These are phyloP conservation scores for Silene latifolia DNA, from an alignment of 148 eudicot species.

Conservation along the genomic window DNA sequence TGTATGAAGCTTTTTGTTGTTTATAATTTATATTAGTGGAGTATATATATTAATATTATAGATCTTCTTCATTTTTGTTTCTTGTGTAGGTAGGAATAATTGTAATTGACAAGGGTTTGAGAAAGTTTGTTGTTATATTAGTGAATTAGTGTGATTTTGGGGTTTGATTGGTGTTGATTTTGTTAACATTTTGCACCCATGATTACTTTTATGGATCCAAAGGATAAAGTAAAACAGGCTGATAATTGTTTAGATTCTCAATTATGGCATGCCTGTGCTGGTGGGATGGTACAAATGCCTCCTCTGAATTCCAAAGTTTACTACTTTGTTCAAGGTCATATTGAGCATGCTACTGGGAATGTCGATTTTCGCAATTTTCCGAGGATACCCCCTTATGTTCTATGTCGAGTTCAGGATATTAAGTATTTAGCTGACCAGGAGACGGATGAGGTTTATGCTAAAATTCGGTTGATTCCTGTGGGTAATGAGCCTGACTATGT, in stretches of 20 bases:
- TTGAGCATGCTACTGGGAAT: conserved; percentile 66
- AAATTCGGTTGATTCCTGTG: conserved; percentile 50
- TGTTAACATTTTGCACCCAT: conserved; percentile 30
- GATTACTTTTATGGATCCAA: conserved; percentile 80
- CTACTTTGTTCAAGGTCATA: conserved; percentile 87
- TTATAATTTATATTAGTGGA: not conserved
- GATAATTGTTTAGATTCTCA: conserved; percentile 82
- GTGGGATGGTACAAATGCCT: conserved; percentile 96
- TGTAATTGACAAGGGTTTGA: conserved; percentile 16
- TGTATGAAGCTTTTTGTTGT: too few relatives aligned
- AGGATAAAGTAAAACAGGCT: conserved; percentile 55
- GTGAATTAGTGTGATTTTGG: conserved; percentile 9
- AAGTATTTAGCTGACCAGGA: conserved; percentile 81
- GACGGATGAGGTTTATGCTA: conserved; percentile 81
- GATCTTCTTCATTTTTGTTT: not conserved
- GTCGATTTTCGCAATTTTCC: conserved; percentile 58
- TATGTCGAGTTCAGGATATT: conserved; percentile 53
- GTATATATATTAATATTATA: not conserved
- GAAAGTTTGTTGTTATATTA: conserved; percentile 18
- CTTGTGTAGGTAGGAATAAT: conserved; percentile 14
- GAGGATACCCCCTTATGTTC: conserved; percentile 53
- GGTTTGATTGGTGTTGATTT: conserved; percentile 18
- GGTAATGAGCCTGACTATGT: conserved; percentile 36
- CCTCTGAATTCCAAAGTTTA: conserved; percentile 52
- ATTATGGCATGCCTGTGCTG: conserved; percentile 98